A percentile compares a stretch with the other conserved stretches of the same genome.
phyloP scores from a whole-genome alignment of 164 flowering plant genomes.

The Magnolia sinica region DNA sequence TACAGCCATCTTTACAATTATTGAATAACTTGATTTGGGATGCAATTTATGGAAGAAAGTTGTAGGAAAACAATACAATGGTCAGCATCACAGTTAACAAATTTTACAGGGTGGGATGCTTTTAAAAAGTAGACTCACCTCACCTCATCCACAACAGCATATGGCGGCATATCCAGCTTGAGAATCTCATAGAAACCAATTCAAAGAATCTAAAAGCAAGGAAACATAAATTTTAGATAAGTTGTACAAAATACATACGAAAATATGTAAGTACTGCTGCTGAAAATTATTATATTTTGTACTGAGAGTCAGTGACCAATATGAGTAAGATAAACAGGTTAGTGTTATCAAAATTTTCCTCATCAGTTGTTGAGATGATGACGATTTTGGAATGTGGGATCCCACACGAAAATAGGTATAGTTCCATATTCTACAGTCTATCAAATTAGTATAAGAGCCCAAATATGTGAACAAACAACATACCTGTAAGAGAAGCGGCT shows the following conservation, averaged over 20 bases:
- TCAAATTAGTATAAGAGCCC: background rate
- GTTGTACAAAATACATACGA: too few species aligned
- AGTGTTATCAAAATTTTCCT: too few species aligned
- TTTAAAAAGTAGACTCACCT: background rate
- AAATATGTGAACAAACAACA: background rate
- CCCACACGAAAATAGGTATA: too few species aligned
- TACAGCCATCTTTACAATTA: too few species aligned
- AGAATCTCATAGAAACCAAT: slow-evolving; percentile 87
- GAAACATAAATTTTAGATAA: background rate
- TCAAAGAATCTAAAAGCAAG: slow-evolving; percentile 66
- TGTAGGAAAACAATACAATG: background rate
- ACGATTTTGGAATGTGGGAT: too few species aligned
- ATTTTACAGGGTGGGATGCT: background rate
- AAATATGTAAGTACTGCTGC: too few species aligned
- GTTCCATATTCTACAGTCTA: background rate
- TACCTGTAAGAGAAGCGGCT: slow-evolving; percentile 93
- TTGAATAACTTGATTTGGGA: too few species aligned
- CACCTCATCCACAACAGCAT: slow-evolving; percentile 98
- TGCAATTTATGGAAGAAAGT: background rate
- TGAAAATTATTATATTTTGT: too few species aligned
- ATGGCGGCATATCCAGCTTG: slow-evolving; percentile 87
- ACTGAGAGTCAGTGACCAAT: too few species aligned
- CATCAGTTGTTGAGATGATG: too few species aligned
- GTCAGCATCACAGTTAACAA: background rate
- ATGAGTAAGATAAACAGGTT: too few species aligned